Evolutionary conservation across 371 early-diverging fungal species (phyloP).

Genomic region (Mortierella sp.): DNA sequence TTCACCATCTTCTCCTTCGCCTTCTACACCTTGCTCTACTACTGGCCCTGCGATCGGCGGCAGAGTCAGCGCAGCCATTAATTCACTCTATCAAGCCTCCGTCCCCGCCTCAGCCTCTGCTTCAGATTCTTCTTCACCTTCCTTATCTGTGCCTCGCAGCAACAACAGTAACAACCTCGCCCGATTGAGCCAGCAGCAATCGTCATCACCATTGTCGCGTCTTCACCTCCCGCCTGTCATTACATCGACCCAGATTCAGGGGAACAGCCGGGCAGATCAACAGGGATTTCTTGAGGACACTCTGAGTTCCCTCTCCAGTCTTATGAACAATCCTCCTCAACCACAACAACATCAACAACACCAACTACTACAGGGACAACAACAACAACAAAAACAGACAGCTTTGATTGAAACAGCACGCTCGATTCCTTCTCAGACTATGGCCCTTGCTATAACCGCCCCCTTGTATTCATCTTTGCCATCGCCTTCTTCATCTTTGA

Average conservation of each 20-base stretch:
- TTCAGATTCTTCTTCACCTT: neutral
- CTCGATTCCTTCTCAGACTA: neutral
- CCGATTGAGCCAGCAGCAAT: neutral
- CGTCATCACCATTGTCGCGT: neutral
- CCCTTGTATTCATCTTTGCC: neutral
- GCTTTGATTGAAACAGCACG: neutral
- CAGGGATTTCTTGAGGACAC: constrained; percentile 18
- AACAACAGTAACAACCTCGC: neutral
- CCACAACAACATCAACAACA: neutral
- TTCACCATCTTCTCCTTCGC: neutral
- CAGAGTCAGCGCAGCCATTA: constrained; percentile 2
- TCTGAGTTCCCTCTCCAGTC: constrained; percentile 3
- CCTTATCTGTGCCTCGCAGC: neutral
- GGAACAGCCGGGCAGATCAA: neutral
- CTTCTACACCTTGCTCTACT: neutral
- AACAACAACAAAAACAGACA: neutral
- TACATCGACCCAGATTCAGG: neutral
- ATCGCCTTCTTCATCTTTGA: neutral
- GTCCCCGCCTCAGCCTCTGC: neutral
- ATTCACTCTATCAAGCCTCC: constrained; percentile 7
- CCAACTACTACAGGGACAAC: neutral
- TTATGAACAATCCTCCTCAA: constrained; percentile 7
- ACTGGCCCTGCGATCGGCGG: neutral
- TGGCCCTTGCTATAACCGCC: neutral
- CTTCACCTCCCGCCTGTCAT: constrained; percentile 9